Percentiles rank a stretch among this genome's conserved stretches.
Conservation (phyloP, 2,329 filamentous ascomycete genomes). For the Fusarium oligoseptatum region DNA sequence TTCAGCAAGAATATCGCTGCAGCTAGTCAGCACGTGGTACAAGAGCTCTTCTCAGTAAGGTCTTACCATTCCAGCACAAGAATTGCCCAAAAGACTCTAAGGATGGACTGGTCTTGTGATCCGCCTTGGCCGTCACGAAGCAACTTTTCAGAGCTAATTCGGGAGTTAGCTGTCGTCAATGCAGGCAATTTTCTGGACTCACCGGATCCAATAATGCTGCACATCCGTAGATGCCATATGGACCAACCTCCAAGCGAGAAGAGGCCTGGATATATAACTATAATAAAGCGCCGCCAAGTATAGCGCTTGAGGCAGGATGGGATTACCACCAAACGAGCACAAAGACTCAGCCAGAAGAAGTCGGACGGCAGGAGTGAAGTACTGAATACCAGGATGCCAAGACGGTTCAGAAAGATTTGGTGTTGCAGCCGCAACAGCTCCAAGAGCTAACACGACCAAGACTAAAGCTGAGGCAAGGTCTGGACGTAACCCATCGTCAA, state of each 20-base stretch:
- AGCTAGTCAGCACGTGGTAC: background rate
- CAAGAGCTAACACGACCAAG: conserved; percentile 25
- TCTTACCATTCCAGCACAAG: conserved; percentile 33
- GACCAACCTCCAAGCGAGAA: conserved; percentile 36
- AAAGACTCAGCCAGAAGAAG: conserved; percentile 29
- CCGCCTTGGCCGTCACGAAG: conserved; percentile 20
- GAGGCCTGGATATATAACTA: conserved; percentile 36
- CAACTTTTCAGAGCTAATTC: conserved; percentile 20
- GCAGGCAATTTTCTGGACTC: rapidly evolving
- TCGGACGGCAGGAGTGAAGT: conserved; percentile 30
- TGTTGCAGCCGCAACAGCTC: conserved; percentile 25
- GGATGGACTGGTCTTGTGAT: conserved; percentile 36
- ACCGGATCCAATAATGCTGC: conserved; percentile 42
- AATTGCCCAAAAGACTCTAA: conserved; percentile 38
- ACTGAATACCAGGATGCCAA: conserved; percentile 28
- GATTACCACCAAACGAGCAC: conserved; percentile 33
- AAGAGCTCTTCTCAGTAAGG: rapidly evolving
- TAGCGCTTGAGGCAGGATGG: conserved; percentile 32
- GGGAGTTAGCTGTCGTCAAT: background rate
- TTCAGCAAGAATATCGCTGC: conserved; percentile 37
- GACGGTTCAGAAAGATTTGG: conserved; percentile 17
- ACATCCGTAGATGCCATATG: conserved; percentile 41
- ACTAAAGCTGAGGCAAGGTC: conserved; percentile 31
- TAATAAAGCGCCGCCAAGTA: conserved; percentile 39
- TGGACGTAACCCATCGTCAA: conserved; percentile 6